Evolutionary conservation across 768 basidiomycete genomes (phyloP).

Genomic region (Boletales sp.): DNA sequence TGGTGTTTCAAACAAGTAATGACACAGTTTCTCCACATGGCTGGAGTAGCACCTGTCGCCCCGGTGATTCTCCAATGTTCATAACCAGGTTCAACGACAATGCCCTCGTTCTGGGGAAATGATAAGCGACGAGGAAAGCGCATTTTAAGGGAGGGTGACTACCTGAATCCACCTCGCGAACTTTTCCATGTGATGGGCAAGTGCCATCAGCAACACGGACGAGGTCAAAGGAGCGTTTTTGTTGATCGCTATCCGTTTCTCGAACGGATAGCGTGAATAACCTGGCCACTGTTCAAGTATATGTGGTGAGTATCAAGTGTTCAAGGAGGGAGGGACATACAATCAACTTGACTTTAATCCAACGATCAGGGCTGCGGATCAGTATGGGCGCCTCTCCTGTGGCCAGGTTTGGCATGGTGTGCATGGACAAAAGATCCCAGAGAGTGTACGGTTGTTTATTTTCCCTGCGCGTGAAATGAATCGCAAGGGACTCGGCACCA

Average conservation of each 20-base stretch:
- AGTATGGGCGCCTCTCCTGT: slow-evolving; percentile 21
- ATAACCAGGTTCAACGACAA: slow-evolving; percentile 33
- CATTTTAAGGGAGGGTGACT: slow-evolving; percentile 1
- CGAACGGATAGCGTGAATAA: slow-evolving; percentile 35
- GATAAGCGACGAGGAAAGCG: background rate
- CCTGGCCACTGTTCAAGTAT: slow-evolving; percentile 43
- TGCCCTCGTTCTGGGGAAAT: slow-evolving; percentile 21
- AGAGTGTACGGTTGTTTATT: slow-evolving; percentile 26
- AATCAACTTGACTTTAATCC: slow-evolving; percentile 34
- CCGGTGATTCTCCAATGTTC: slow-evolving; percentile 36
- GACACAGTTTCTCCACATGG: slow-evolving; percentile 30
- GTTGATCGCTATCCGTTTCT: slow-evolving; percentile 37
- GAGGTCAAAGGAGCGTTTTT: slow-evolving; percentile 29
- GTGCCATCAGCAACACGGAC: slow-evolving; percentile 27
- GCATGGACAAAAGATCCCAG: slow-evolving; percentile 19
- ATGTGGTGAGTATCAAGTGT: background rate
- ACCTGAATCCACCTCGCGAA: slow-evolving; percentile 33
- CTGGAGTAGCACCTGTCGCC: slow-evolving; percentile 14
- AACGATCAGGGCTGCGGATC: slow-evolving; percentile 18
- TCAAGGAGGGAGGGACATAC: slow-evolving; percentile 22
- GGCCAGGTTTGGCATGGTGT: slow-evolving; percentile 24
- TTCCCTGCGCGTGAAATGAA: slow-evolving; percentile 30
- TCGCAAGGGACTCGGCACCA: slow-evolving; percentile 20
- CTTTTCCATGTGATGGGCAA: slow-evolving; percentile 31
- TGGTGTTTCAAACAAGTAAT: slow-evolving; percentile 39